Conservation (phyloP, 345 rosid species). For the Psidium guajava region DNA sequence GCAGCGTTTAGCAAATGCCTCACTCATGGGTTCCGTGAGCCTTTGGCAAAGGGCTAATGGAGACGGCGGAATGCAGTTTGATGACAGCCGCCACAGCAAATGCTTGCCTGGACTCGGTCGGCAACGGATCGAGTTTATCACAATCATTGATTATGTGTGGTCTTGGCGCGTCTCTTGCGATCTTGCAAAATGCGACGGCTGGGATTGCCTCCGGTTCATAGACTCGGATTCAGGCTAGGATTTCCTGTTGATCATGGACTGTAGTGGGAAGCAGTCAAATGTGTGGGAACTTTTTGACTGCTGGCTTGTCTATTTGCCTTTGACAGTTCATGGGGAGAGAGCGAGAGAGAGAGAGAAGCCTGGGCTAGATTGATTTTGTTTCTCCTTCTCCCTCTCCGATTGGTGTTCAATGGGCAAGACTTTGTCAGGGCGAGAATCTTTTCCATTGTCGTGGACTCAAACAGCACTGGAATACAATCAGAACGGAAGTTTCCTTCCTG, state of each 20-base stretch:
- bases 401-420: not conserved
- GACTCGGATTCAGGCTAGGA: not conserved
- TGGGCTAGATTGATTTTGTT: constrained; percentile 2
- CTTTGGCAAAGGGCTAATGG: not conserved
- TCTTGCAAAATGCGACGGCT: not conserved
- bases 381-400: not conserved
- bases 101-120: not conserved
- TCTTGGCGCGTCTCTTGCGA: not conserved
- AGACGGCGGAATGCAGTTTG: not conserved
- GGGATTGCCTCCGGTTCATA: not conserved
- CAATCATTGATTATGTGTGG: not conserved
- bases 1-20: not conserved
- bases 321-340: not conserved
- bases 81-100: not conserved
- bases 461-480: not conserved
- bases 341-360: not conserved
- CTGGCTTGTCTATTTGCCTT: not conserved
- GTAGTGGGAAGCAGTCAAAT: not conserved
- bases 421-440: not conserved
- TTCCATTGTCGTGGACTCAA: not conserved
- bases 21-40: not conserved
- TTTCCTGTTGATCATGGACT: no score
- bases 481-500: not conserved
- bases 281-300: not conserved
- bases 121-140: not conserved